These are phyloP conservation scores for Ogataea thermomethanolica DNA, from an alignment of 805 yeast species.

Conservation along the genomic window DNA sequence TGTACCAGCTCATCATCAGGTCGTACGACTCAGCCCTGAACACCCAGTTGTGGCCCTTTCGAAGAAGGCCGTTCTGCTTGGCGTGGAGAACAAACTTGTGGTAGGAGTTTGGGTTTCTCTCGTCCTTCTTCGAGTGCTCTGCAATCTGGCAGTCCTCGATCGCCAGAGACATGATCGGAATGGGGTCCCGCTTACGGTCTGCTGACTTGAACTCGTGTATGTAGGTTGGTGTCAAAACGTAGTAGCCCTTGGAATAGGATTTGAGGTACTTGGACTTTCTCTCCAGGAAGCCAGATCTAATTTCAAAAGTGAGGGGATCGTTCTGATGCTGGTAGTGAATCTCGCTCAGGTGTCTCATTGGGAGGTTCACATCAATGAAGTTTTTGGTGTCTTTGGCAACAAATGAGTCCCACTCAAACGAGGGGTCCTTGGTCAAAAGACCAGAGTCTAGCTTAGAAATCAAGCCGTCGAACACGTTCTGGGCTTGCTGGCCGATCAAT, in stretches of 20 bases:
- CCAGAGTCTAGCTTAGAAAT: slow-evolving; percentile 65
- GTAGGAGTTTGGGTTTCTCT: slow-evolving; percentile 46
- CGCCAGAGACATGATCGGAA: slow-evolving; percentile 79
- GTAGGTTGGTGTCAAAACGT: slow-evolving; percentile 83
- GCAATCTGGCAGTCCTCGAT: slow-evolving; percentile 76
- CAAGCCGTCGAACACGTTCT: slow-evolving; percentile 61
- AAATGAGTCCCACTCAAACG: slow-evolving; percentile 86
- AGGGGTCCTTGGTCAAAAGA: slow-evolving; percentile 71
- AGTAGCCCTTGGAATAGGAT: slow-evolving; percentile 88
- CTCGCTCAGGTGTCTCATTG: slow-evolving; percentile 59
- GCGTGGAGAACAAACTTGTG: slow-evolving; percentile 79
- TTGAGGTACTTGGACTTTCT: slow-evolving; percentile 88
- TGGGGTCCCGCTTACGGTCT: slow-evolving; percentile 76
- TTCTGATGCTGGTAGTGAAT: slow-evolving; percentile 64
- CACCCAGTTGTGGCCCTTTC: slow-evolving; percentile 90
- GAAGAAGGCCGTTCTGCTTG: slow-evolving; percentile 69
- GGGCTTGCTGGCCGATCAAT: slow-evolving; percentile 68
- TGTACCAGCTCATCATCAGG: slow-evolving; percentile 80
- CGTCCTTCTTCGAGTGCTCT: slow-evolving; percentile 76
- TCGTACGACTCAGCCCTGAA: slow-evolving; percentile 84
- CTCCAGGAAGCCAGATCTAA: slow-evolving; percentile 79
- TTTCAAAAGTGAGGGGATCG: slow-evolving; percentile 63
- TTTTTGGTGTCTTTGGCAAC: slow-evolving; percentile 60
- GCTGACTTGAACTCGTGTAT: slow-evolving; percentile 85
- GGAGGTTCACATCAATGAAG: slow-evolving; percentile 60